Evolutionary conservation across 2,329 filamentous ascomycete genomes (phyloP).

Genomic region (Colletotrichum magnum): DNA sequence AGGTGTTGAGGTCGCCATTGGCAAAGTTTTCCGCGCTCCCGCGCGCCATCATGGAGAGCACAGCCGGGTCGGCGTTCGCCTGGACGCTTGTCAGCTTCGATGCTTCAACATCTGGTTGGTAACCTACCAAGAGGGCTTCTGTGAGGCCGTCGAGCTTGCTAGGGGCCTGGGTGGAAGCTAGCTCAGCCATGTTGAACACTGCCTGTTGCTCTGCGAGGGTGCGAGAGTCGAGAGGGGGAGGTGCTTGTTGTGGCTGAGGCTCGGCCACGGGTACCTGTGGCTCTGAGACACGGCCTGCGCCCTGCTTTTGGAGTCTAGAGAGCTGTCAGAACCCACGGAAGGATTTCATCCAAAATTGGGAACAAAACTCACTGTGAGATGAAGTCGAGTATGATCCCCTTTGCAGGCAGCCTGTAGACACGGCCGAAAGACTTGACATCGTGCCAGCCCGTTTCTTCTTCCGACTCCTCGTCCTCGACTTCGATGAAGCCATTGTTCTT

Average conservation of each 20-base stretch:
- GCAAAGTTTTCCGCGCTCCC: constrained; percentile 60
- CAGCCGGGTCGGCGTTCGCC: constrained; percentile 59
- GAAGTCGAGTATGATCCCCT: constrained; percentile 80
- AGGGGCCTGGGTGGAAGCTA: constrained; percentile 63
- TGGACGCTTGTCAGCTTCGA: constrained; percentile 46
- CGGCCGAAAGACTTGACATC: constrained; percentile 74
- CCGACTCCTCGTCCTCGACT: constrained; percentile 73
- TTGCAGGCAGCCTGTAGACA: constrained; percentile 74
- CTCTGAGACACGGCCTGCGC: constrained; percentile 54
- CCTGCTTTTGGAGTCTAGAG: constrained; percentile 53
- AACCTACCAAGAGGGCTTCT: constrained; percentile 74
- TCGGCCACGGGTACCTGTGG: constrained; percentile 38
- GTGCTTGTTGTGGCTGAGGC: constrained; percentile 37
- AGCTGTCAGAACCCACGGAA: constrained; percentile 36
- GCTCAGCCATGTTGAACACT: constrained; percentile 73
- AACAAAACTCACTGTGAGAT: constrained; percentile 69
- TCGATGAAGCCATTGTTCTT: constrained; percentile 81
- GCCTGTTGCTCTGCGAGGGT: constrained; percentile 76
- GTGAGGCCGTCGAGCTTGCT: constrained; percentile 68
- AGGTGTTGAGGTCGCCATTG: constrained; percentile 54
- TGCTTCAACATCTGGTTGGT: not conserved
- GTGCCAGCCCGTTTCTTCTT: constrained; percentile 69
- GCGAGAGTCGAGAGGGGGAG: constrained; percentile 55
- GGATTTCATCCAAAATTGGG: not conserved
- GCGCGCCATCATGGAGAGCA: constrained; percentile 65